Evolutionary conservation across 805 yeast genomes (phyloP).

Genomic region (Ascoidea rubescens): DNA sequence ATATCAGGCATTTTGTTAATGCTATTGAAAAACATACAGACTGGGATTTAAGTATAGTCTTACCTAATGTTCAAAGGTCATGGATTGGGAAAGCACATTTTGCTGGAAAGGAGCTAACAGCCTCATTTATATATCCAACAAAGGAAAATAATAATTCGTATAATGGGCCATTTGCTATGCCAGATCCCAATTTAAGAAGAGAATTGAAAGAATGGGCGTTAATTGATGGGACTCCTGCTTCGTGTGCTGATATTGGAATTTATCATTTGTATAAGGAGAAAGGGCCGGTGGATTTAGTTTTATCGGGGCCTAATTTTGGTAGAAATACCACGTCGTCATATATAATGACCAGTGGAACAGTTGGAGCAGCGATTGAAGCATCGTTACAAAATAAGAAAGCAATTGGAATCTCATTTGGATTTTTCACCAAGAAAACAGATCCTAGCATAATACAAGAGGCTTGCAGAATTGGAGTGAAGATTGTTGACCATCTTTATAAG

Average conservation of each 20-base stretch:
- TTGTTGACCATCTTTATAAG: constrained; percentile 42
- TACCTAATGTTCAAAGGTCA: constrained; percentile 74
- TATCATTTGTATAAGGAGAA: constrained; percentile 46
- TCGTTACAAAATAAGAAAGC: constrained; percentile 55
- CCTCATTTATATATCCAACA: constrained; percentile 52
- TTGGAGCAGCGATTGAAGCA: constrained; percentile 95
- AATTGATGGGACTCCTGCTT: constrained; percentile 91
- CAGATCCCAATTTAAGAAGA: constrained; percentile 19
- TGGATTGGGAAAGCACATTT: constrained; percentile 98
- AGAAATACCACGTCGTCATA: constrained; percentile 83
- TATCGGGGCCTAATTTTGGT: constrained; percentile 95
- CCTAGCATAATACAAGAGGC: constrained; percentile 45
- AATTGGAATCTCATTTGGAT: constrained; percentile 82
- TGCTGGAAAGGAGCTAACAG: constrained; percentile 53
- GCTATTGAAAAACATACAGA: constrained; percentile 50
- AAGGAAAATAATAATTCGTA: constrained; percentile 32
- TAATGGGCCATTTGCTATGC: constrained; percentile 55
- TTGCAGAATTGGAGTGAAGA: constrained; percentile 46
- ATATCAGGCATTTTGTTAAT: constrained; percentile 67
- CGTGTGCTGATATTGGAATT: constrained; percentile 83
- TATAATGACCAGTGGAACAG: constrained; percentile 84
- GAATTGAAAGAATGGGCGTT: constrained; percentile 63
- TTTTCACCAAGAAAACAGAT: constrained; percentile 36
- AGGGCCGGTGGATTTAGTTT: constrained; percentile 66
- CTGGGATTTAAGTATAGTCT: constrained; percentile 76